A percentile compares a stretch with the other conserved stretches of the same genome.
Conservation (phyloP, 163 green algal genomes). For the Scenedesmus sp. region DNA sequence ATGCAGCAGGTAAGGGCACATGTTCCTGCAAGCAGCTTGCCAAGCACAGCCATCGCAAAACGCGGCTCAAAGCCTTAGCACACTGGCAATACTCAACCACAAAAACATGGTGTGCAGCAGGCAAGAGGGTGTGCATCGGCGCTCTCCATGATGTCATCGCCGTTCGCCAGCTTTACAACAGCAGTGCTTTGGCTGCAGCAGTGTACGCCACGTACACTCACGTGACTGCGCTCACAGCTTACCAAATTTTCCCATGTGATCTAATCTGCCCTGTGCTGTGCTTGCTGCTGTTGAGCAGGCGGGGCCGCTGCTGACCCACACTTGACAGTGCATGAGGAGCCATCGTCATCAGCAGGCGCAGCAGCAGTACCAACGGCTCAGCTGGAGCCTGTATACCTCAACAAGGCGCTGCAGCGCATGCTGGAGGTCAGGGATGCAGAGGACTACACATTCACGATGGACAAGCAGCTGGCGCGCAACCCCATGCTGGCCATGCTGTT, state of each 20-base stretch:
- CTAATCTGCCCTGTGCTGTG: not conserved
- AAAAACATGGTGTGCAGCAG: too few species aligned
- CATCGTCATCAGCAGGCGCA: not conserved
- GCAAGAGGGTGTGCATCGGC: too few species aligned
- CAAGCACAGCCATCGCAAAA: too few species aligned
- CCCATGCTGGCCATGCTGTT: conserved; percentile 47
- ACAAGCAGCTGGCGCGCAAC: conserved; percentile 50
- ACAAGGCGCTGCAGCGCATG: conserved; percentile 20
- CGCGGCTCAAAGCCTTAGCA: too few species aligned
- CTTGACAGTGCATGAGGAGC: not conserved
- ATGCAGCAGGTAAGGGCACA: not conserved
- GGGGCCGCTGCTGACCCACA: not conserved
- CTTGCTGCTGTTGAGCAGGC: not conserved
- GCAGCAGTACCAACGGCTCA: not conserved
- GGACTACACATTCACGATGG: conserved; percentile 42
- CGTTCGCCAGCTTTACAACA: too few species aligned
- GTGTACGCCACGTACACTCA: too few species aligned
- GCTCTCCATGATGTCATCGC: too few species aligned
- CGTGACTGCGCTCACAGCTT: not conserved
- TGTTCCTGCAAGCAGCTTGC: not conserved
- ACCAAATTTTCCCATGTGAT: not conserved
- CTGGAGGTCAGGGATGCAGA: conserved; percentile 20
- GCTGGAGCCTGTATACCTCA: conserved; percentile 47
- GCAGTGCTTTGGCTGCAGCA: too few species aligned
- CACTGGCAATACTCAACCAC: too few species aligned